Conservation (phyloP, 2,329 filamentous ascomycete species). For the Penicillium aurantiogriseum region DNA sequence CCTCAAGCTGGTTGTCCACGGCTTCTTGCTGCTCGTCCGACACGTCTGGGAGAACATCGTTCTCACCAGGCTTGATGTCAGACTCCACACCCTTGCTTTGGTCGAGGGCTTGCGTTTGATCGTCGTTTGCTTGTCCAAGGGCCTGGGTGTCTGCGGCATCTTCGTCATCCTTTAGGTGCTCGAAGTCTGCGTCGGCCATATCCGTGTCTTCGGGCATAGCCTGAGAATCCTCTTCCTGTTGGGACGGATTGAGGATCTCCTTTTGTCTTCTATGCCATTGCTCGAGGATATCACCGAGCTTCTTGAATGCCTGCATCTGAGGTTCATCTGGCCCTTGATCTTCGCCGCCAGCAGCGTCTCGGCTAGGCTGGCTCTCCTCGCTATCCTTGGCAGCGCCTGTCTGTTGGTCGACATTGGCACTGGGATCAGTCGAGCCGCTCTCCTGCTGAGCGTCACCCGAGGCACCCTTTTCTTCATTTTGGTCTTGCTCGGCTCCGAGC, state of each 20-base stretch:
- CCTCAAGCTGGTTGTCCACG: constrained; percentile 49
- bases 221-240: constrained; percentile 54
- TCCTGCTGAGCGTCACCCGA: constrained; percentile 44
- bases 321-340: constrained; percentile 38
- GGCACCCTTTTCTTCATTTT: constrained; percentile 48
- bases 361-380: constrained; percentile 39
- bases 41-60: constrained; percentile 57
- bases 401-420: constrained; percentile 48
- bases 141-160: constrained; percentile 84
- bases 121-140: constrained; percentile 80
- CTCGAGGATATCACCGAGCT: constrained; percentile 88
- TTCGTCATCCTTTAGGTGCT: constrained; percentile 85
- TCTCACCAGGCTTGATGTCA: constrained; percentile 56
- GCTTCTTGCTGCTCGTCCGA: constrained; percentile 40
- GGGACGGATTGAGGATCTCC: constrained; percentile 67
- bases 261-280: constrained; percentile 86
- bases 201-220: constrained; percentile 63
- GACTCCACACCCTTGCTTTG: constrained; percentile 83
- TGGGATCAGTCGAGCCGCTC: constrained; percentile 45
- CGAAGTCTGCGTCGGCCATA: constrained; percentile 78
- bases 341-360: constrained; percentile 38
- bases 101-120: constrained; percentile 81
- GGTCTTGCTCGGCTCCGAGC: constrained; percentile 41
- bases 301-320: constrained; percentile 77
- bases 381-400: constrained; percentile 43